Conservation (phyloP, 2,329 filamentous ascomycete genomes). For the Paraconiothyrium sp. region DNA sequence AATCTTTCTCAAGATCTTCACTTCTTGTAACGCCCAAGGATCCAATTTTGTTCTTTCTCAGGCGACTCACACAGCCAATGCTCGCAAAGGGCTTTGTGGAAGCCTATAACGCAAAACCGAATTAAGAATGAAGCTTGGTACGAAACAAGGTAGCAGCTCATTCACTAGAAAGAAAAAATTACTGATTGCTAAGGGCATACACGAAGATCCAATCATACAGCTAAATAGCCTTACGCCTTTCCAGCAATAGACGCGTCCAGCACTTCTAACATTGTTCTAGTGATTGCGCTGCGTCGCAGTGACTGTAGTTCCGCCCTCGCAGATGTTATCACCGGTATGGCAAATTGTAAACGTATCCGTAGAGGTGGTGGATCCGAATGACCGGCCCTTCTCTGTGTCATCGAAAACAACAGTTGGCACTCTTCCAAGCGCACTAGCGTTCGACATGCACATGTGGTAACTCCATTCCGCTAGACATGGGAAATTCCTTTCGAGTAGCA, state of each 20-base stretch:
- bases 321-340: constrained; percentile 49
- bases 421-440: neutral
- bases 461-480: neutral
- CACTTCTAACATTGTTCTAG: constrained; percentile 35
- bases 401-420: constrained; percentile 47
- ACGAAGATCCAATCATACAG: too few relatives aligned
- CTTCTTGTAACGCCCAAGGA: too few relatives aligned
- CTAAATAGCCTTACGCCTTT: neutral
- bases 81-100: too few relatives aligned
- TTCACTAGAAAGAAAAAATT: too few relatives aligned
- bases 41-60: too few relatives aligned
- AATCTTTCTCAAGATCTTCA: too few relatives aligned
- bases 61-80: too few relatives aligned
- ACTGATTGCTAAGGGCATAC: too few relatives aligned
- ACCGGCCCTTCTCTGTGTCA: constrained; percentile 46
- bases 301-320: constrained; percentile 36
- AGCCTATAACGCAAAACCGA: too few relatives aligned
- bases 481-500: neutral
- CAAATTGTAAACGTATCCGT: constrained; percentile 49
- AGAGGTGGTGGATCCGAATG: constrained; percentile 38
- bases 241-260: constrained; percentile 34
- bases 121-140: too few relatives aligned
- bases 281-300: constrained; percentile 37
- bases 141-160: too few relatives aligned
- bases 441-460: neutral